Conservation (phyloP, 2,329 filamentous ascomycete species). For the Cytospora mali region DNA sequence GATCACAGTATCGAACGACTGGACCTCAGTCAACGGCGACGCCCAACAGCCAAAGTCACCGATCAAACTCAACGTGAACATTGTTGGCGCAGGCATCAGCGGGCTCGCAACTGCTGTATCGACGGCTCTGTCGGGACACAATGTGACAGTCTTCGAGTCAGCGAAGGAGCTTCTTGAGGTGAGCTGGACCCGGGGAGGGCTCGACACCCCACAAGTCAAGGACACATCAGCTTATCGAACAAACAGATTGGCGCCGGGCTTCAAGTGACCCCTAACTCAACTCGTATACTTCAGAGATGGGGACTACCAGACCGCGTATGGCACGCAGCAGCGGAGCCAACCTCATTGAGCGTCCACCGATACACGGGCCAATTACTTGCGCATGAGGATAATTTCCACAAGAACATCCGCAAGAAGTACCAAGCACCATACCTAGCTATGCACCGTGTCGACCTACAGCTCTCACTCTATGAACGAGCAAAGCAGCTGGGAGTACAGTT, state of each 20-base stretch:
- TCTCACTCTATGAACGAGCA: slow-evolving; percentile 53
- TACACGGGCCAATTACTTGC: slow-evolving; percentile 36
- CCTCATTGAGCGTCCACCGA: slow-evolving; percentile 35
- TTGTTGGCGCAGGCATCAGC: slow-evolving; percentile 27
- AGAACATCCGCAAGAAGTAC: slow-evolving; percentile 34
- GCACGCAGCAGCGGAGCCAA: slow-evolving; percentile 32
- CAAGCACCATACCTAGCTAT: slow-evolving; percentile 39
- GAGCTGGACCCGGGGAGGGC: neutral
- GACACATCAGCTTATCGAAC: neutral
- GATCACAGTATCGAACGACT: neutral
- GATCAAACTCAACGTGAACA: slow-evolving; percentile 24
- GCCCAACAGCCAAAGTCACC: slow-evolving; percentile 16
- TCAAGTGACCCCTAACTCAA: slow-evolving; percentile 37
- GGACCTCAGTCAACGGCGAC: neutral
- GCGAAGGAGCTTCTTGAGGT: slow-evolving; percentile 29
- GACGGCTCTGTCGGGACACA: slow-evolving; percentile 25
- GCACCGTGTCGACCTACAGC: slow-evolving; percentile 65
- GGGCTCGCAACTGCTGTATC: slow-evolving; percentile 28
- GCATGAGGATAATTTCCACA: slow-evolving; percentile 35
- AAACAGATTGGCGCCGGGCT: slow-evolving; percentile 33
- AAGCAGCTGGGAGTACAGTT: slow-evolving; percentile 56
- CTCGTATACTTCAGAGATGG: slow-evolving; percentile 35
- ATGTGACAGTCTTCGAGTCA: slow-evolving; percentile 29
- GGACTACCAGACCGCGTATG: slow-evolving; percentile 30
- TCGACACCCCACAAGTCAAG: too few relatives aligned